Evolutionary conservation across 495 filamentous ascomycete species (phyloP).

Genomic region (Acidiella bohemica): DNA sequence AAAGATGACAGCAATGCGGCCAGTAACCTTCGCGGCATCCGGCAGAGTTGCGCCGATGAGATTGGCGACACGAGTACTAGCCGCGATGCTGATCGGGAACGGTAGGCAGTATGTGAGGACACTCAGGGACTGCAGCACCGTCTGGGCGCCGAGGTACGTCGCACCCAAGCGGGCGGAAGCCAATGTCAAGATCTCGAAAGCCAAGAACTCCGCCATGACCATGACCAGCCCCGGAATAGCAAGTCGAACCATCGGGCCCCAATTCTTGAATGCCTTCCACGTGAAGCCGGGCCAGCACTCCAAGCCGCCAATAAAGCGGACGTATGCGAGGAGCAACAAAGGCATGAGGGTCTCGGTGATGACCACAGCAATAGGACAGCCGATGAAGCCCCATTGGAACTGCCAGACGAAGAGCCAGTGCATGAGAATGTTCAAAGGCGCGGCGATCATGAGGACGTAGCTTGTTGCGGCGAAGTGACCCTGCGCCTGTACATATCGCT

Average conservation of each 20-base stretch:
- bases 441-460: constrained; percentile 50
- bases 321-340: constrained; percentile 57
- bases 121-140: constrained; percentile 40
- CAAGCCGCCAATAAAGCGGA: constrained; percentile 40
- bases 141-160: constrained; percentile 49
- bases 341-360: constrained; percentile 76
- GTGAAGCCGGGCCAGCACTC: constrained; percentile 77
- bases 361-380: constrained; percentile 71
- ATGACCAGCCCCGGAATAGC: constrained; percentile 78
- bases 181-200: constrained; percentile 45
- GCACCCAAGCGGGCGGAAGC: constrained; percentile 35
- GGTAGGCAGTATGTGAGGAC: constrained; percentile 31
- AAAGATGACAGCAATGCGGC: constrained; percentile 39
- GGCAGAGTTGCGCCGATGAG: constrained; percentile 29
- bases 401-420: constrained; percentile 62
- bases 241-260: constrained; percentile 75
- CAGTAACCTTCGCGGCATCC: constrained; percentile 27
- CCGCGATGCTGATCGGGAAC: constrained; percentile 30
- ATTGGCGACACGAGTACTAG: constrained; percentile 31
- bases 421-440: constrained; percentile 51
- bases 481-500: constrained; percentile 60
- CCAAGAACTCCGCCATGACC: constrained; percentile 80
- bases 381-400: constrained; percentile 65
- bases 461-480: constrained; percentile 56
- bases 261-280: constrained; percentile 55